A percentile compares a stretch with the other conserved stretches of the same genome.
Evolutionary conservation across 2,329 filamentous ascomycete genomes (phyloP).

Genomic region (Sclerotinia nivalis): DNA sequence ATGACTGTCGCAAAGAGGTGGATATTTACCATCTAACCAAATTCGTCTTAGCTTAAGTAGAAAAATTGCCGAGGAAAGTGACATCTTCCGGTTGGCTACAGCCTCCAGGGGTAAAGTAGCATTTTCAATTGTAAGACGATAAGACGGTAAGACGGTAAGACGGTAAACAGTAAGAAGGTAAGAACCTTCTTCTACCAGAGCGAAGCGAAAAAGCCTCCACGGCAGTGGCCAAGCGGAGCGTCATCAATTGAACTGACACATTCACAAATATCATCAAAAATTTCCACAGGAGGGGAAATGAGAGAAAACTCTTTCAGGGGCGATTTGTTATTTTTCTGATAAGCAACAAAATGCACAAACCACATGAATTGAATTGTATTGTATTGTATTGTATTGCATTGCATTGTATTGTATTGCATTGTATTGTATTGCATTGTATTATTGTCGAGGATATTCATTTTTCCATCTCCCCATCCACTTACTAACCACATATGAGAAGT

Average conservation of each 20-base stretch:
- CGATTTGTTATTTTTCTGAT: too few species aligned
- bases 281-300: neutral
- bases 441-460: too few species aligned
- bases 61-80: neutral
- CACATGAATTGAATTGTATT: too few species aligned
- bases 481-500: too few species aligned
- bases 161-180: neutral
- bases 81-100: neutral
- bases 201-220: slow-evolving; percentile 8
- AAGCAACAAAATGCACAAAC: too few species aligned
- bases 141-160: neutral
- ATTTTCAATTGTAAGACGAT: too few species aligned
- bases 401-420: too few species aligned
- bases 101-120: neutral
- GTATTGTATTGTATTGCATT: too few species aligned
- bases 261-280: neutral
- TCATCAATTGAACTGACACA: neutral
- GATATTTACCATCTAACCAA: neutral
- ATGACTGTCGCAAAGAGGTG: neutral
- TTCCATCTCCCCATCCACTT: too few species aligned
- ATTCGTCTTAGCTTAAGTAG: neutral
- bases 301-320: neutral
- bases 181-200: neutral
- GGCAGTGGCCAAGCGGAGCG: slow-evolving; percentile 8
- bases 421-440: too few species aligned